Evolutionary conservation across 1,284 basidiomycete species (phyloP), one percentile per base, ranked within the genome.

Genomic region (Ceratobasidium sp.): DNA sequence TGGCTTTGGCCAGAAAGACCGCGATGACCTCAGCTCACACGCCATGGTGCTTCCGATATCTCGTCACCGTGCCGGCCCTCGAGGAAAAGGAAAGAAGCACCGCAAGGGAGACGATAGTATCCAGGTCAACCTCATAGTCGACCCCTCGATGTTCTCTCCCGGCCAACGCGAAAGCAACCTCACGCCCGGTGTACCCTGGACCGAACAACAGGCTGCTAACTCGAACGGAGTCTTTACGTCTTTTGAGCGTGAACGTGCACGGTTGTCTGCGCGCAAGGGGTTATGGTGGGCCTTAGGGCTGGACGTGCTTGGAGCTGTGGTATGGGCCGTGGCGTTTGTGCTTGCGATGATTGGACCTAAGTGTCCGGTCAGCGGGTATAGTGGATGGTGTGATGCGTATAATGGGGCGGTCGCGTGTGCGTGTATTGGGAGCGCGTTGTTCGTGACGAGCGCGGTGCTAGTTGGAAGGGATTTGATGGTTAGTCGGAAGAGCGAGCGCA

Each of bases 341-440:
- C 88, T 89, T 78, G 89, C 92, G 51, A 81, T 92, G 80, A 84
- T 90, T 42, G 91, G 91, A 42, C 87, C 90, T 85, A 86, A 87
- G 81, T 93, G 92, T 84, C 90, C 91, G 9, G 88, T 86, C 77
- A 91, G 91, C 7, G 85, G 83, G n/a, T 92, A 89, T 81, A 86
- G 89, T 63, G 91, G 91, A 81, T 93, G 91, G 91, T 92, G 92
- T 83, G 90, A 90, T 81, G 91, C 90, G 9, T 93, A 91, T 83
- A 93, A 92, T 81, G 85, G 90, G 12, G 91, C 90, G 5, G 87
- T 89, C 1, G 91, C 92, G 18, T 87, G 89, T 44, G 87, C 91
- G 4, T 91, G 89, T 82, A 81, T 93, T 60, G 72, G 56, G 26
- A 49, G 40, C 20, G 72, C 20, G 49, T 40, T 76, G 72, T 76